Percentiles rank a stretch among this genome's conserved stretches.
These are phyloP conservation scores for Dipteronia dyeriana DNA, from an alignment of 345 rosid species.

Conservation along the genomic window DNA sequence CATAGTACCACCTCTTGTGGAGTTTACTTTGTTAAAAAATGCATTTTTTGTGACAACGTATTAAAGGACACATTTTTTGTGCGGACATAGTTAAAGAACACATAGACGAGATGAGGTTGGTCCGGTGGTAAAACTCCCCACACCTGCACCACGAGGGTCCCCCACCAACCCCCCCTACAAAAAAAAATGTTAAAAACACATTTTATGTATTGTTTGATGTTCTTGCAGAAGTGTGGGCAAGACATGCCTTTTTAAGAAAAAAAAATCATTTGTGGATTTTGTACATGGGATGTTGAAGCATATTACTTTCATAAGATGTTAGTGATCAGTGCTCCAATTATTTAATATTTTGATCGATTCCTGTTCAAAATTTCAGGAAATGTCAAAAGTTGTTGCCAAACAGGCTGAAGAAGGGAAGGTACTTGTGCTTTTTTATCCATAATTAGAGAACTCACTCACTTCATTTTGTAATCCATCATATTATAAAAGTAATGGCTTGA, in stretches of 20 bases:
- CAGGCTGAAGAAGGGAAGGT: slow-evolving; percentile 97
- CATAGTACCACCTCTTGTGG: not conserved
- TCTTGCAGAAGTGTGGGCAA: not conserved
- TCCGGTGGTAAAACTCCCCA: too few relatives aligned
- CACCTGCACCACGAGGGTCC: too few relatives aligned
- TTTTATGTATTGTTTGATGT: not conserved
- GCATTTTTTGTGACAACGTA: not conserved
- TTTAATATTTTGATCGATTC: not conserved
- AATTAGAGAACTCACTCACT: not conserved
- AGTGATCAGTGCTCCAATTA: not conserved
- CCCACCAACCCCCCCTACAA: too few relatives aligned
- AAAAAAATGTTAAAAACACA: not conserved
- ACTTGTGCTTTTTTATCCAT: slow-evolving; percentile 18
- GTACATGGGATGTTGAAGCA: not conserved
- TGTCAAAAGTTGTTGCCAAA: slow-evolving; percentile 85
- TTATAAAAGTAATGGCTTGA: not conserved
- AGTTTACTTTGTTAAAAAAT: not conserved
- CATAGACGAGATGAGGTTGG: too few relatives aligned
- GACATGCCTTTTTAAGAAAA: not conserved
- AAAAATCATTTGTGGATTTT: slow-evolving; percentile 5
- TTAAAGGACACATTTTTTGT: not conserved
- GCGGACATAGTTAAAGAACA: not conserved
- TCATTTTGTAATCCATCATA: slow-evolving; percentile 7
- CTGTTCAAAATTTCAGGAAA: slow-evolving; percentile 52
- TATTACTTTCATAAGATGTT: slow-evolving; percentile 4